Evolutionary conservation across 1,284 basidiomycete species (phyloP), one percentile per base, ranked within the genome.

Genomic region (Pascua guehoae): DNA sequence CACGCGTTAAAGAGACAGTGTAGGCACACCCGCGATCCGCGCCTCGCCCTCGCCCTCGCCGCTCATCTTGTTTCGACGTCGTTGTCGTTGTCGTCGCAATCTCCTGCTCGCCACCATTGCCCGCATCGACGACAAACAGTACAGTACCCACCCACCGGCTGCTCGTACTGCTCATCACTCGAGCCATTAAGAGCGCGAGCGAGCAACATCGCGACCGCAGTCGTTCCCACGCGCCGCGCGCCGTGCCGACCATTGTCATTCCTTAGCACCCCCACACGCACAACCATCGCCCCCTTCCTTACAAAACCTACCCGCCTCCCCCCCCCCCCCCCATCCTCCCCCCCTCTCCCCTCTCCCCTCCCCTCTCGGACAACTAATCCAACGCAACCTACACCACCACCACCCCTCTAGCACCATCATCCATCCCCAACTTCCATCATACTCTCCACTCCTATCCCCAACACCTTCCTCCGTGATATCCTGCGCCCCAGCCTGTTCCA

Each of bases 211-310:
- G 24, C 24, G 24, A 32, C 24, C 24, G 24, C 24, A 32, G 24
- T 32, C 24, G 24, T 32, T 32, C 24, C 24, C 24, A 32, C 24
- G 24, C 24, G 24, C 24, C 24, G 24, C 24, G 24, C 24, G 24
- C 18, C 36, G 12, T 32, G 24, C 59, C 55, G 52, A 57, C 59
- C 55, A 7, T 47, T 37, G 59, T 60, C 55, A 48, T 48, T 56
- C 58, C 37, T 56, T 56, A 47, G 16, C 47, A 18, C 37, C 53
- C 17, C 40, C 41, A 48, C 57, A 45, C 49, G 54, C 54, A 42
- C 48, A 49, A 15, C 41, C 54, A 55, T 42, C 54, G n/a, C 15
- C 36, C 16, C 38, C 49, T 39, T 56, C 54, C 12, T 51, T 51
- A 46, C 18, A 42, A 17, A 12, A 5, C 12, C 8, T 38, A 39